phyloP scores from a whole-genome alignment of 352 stramenopile genomes.

The Bremia lactucae region DNA sequence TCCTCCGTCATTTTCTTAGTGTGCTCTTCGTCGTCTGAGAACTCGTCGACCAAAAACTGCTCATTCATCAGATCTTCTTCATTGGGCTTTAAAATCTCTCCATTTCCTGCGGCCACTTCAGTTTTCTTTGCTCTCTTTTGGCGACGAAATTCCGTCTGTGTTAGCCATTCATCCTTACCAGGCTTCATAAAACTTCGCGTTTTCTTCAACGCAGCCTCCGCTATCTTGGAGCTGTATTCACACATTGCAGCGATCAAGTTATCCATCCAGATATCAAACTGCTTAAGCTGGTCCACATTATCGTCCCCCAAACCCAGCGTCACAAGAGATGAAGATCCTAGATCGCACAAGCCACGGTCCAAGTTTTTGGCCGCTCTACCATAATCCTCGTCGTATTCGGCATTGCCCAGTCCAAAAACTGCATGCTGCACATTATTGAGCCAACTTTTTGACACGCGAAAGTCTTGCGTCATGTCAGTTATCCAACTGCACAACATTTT shows the following conservation, averaged over 20 bases:
- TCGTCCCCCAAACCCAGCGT: constrained; percentile 65
- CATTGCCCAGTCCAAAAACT: constrained; percentile 80
- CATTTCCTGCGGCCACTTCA: constrained; percentile 32
- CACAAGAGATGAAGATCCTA: constrained; percentile 59
- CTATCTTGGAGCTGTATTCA: constrained; percentile 47
- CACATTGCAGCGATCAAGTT: constrained; percentile 70
- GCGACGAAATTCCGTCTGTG: constrained; percentile 75
- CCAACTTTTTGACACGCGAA: constrained; percentile 80
- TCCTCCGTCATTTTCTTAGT: constrained; percentile 17
- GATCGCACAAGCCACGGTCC: constrained; percentile 38
- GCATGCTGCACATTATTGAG: constrained; percentile 60
- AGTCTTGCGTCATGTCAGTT: constrained; percentile 83
- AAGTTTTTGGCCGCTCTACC: constrained; percentile 71
- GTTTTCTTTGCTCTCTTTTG: constrained; percentile 74
- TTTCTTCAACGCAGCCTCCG: constrained; percentile 9
- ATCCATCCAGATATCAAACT: constrained; percentile 78
- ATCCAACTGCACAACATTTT: constrained; percentile 80
- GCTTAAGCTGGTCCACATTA: constrained; percentile 70
- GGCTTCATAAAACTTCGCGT: constrained; percentile 6
- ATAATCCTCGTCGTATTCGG: constrained; percentile 84
- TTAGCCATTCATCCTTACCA: constrained; percentile 41
- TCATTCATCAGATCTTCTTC: constrained; percentile 85
- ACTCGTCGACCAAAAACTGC: constrained; percentile 58
- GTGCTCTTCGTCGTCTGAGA: constrained; percentile 56
- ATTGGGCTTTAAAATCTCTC: constrained; percentile 51